Evolutionary conservation across 1,284 basidiomycete species (phyloP), one percentile per base, ranked within the genome.

Genomic region (Sanguinoderma infundibulare): DNA sequence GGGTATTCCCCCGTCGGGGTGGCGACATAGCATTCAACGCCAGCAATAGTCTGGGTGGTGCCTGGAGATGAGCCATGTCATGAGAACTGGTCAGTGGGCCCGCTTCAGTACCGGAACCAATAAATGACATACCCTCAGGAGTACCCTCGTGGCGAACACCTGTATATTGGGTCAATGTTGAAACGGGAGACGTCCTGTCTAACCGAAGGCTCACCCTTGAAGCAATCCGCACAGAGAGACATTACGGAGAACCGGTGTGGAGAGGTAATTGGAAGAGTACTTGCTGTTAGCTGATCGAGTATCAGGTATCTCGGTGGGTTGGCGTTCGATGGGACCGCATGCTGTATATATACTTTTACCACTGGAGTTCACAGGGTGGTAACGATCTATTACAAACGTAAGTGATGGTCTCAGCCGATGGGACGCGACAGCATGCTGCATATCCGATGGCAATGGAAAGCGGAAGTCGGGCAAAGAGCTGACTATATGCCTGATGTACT

Each of bases 11-110:
- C 72, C 10, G 70, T 68, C 5, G 83, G 83, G 5, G 79, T 79
- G 9, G 80, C 81, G 53, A 84, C 76, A 63, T 86, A 86, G 53
- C 75, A 78, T 22, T 81, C 72, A 39, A 84, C 73, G n/a, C 81
- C 83, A 46, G 70, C 79, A 61, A 85, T 78, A 39, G 75, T 72
- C 61, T 81, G 78, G 59, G 74, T 70, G 68, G 78, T 74, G 14
- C 76, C 76, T 74, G 66, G 10, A 42, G 32, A 20, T 6, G 46
- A 20, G 10, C 1, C 8, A n/a, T 32, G 26, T 32, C 38, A 26
- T 10, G 3, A 12, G 40, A 6, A 39, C 30, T 20, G 46, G 30
- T 20, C 26, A 20, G 30, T 14, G 44, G n/a, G n/a, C 5, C 17
- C n/a, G n/a, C n/a, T n/a, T n/a, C n/a, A n/a, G n/a, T n/a, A n/a